Evolutionary conservation across 805 yeast genomes (phyloP).

Genomic region (Saccharomycopsis sp.): DNA sequence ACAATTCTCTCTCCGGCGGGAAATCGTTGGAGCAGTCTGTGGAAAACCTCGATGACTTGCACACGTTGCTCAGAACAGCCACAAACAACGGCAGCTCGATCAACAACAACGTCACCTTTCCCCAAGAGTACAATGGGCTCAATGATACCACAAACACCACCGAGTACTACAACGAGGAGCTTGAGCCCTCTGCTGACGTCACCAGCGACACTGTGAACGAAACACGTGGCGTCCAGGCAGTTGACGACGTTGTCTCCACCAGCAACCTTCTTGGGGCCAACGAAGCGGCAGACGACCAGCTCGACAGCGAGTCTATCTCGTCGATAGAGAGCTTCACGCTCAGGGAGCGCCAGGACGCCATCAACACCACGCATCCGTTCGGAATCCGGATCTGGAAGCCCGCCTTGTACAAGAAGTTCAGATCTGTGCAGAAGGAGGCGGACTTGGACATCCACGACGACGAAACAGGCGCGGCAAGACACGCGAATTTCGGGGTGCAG

Average conservation of each 20-base stretch:
- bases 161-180: slow-evolving; percentile 2
- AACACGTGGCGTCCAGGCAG: background rate
- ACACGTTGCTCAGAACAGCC: background rate
- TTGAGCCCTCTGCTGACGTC: slow-evolving; percentile 1
- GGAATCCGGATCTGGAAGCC: slow-evolving; percentile 99
- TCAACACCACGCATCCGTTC: slow-evolving; percentile 93
- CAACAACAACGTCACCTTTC: background rate
- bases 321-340: slow-evolving; percentile 81
- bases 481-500: slow-evolving; percentile 54
- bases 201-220: background rate
- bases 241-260: slow-evolving; percentile 1
- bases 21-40: background rate
- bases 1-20: background rate
- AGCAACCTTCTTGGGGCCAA: slow-evolving; percentile 22
- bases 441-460: slow-evolving; percentile 89
- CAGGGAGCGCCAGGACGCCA: slow-evolving; percentile 91
- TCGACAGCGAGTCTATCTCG: slow-evolving; percentile 34
- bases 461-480: slow-evolving; percentile 26
- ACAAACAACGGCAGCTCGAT: background rate
- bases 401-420: slow-evolving; percentile 83
- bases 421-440: slow-evolving; percentile 88
- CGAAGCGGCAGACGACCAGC: slow-evolving; percentile 22
- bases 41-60: background rate
- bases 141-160: slow-evolving; percentile 2
- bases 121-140: background rate